Conservation (phyloP, 2,329 filamentous ascomycete genomes). For the Bipolaris gigantea region DNA sequence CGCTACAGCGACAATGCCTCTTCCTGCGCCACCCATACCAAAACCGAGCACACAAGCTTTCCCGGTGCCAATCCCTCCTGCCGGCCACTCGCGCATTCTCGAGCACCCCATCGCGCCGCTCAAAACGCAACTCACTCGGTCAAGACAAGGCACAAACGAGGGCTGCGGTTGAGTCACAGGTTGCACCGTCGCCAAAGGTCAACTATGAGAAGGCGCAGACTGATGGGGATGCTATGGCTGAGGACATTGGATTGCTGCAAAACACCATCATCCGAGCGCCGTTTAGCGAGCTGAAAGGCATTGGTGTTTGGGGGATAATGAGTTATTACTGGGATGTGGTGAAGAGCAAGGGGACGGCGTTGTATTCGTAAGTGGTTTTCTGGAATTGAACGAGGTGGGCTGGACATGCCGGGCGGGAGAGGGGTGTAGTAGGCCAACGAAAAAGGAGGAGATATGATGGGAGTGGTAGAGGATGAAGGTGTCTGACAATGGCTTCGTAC, state of each 20-base stretch:
- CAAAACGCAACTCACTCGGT: constrained; percentile 7
- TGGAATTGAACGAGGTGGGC: neutral
- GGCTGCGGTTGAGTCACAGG: constrained; percentile 8
- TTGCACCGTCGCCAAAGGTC: constrained; percentile 16
- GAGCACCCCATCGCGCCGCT: constrained; percentile 21
- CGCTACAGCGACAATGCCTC: constrained; percentile 34
- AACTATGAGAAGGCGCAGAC: constrained; percentile 5
- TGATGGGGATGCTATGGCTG: constrained; percentile 13
- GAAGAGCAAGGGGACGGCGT: constrained; percentile 18
- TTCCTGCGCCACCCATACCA: constrained; percentile 19
- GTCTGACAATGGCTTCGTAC: neutral
- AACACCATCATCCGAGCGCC: constrained; percentile 24
- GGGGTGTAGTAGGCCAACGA: neutral
- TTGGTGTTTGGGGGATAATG: constrained; percentile 8
- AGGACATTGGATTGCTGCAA: constrained; percentile 31
- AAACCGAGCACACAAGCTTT: constrained; percentile 2
- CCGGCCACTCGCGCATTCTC: constrained; percentile 28
- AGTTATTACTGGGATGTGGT: constrained; percentile 25
- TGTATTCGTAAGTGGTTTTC: constrained; percentile 22
- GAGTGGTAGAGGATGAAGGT: neutral
- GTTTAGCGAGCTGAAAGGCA: constrained; percentile 13
- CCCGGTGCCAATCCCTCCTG: constrained; percentile 4
- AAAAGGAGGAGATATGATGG: neutral
- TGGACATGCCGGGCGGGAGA: neutral
- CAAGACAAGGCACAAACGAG: constrained; percentile 13